Percentiles rank a stretch among this genome's conserved stretches.
These are phyloP conservation scores for Mrakiaceae sp. DNA, from an alignment of 1,284 basidiomycete genomes.

Conservation along the genomic window DNA sequence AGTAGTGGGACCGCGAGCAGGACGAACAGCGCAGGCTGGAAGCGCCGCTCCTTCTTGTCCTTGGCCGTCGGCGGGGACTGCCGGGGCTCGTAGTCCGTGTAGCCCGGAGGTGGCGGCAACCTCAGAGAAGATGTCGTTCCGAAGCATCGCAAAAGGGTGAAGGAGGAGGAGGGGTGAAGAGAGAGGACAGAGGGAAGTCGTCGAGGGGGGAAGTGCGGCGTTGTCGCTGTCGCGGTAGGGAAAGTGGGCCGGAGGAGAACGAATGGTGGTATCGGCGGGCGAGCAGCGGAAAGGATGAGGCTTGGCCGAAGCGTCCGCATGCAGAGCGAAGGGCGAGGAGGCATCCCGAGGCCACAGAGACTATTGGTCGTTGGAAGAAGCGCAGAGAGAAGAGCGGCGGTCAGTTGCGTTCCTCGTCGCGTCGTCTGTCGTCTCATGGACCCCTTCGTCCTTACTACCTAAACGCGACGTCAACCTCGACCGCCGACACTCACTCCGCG, in stretches of 20 bases:
- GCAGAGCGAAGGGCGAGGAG: no score
- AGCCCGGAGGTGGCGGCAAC: not conserved
- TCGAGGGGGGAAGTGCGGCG: not conserved
- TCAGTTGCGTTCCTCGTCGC: no score
- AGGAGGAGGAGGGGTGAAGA: not conserved
- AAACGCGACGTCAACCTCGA: not conserved
- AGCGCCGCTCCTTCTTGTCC: slow-evolving; percentile 3
- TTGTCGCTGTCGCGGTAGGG: not conserved
- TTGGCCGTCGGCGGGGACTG: slow-evolving; percentile 2
- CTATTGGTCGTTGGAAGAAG: not conserved
- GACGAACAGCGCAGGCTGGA: slow-evolving; percentile 37
- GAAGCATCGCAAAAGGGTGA: not conserved
- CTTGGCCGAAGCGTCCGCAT: not conserved
- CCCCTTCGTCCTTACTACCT: no score
- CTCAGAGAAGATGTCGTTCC: not conserved
- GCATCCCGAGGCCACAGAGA: no score
- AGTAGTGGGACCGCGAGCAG: slow-evolving; percentile 80
- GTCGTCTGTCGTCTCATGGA: no score
- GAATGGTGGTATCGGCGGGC: no score
- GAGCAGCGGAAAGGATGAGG: not conserved
- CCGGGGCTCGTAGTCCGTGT: not conserved
- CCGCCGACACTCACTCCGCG: not conserved
- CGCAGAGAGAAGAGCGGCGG: no score
- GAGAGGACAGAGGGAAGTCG: not conserved
- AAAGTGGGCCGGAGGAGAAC: not conserved